phyloP scores from a whole-genome alignment of 2,329 filamentous ascomycete species.

The Cordyceps pruinosa region DNA sequence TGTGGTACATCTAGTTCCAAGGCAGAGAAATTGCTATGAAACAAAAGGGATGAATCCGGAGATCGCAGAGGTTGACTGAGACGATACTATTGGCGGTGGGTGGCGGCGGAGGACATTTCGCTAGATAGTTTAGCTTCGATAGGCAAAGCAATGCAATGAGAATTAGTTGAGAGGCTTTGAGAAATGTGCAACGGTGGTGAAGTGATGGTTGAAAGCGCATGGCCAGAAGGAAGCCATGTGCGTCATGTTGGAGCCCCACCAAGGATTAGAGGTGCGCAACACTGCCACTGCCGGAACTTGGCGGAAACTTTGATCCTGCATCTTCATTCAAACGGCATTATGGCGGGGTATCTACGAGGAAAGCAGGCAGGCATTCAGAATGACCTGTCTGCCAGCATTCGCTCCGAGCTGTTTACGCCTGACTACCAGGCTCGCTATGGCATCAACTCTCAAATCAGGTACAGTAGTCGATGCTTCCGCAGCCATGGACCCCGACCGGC shows the following conservation, averaged over 20 bases:
- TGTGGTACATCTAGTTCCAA: conserved; percentile 36
- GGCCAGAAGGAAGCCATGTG: too few relatives aligned
- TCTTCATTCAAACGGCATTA: conserved; percentile 29
- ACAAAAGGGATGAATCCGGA: background rate
- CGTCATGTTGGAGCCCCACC: background rate
- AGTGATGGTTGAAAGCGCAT: background rate
- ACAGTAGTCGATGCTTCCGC: too few relatives aligned
- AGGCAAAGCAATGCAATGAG: background rate
- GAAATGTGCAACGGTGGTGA: background rate
- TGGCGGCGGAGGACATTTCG: conserved; percentile 12
- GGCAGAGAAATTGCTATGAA: background rate
- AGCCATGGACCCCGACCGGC: conserved; percentile 5
- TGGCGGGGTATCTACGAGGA: conserved; percentile 82
- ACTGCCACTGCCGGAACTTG: background rate
- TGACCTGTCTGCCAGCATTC: conserved; percentile 78
- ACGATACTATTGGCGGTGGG: conserved; percentile 6
- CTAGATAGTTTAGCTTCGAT: background rate
- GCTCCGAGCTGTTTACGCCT: conserved; percentile 69
- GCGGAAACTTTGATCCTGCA: conserved; percentile 9
- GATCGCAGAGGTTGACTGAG: background rate
- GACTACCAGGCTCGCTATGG: conserved; percentile 81
- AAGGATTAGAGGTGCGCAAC: background rate
- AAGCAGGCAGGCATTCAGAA: conserved; percentile 91
- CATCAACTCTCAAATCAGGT: conserved; percentile 69
- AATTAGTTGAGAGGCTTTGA: background rate